Evolutionary conservation across 306 rosid genomes (phyloP), one percentile per base, ranked within the genome.

Genomic region (Sesbania bispinosa): DNA sequence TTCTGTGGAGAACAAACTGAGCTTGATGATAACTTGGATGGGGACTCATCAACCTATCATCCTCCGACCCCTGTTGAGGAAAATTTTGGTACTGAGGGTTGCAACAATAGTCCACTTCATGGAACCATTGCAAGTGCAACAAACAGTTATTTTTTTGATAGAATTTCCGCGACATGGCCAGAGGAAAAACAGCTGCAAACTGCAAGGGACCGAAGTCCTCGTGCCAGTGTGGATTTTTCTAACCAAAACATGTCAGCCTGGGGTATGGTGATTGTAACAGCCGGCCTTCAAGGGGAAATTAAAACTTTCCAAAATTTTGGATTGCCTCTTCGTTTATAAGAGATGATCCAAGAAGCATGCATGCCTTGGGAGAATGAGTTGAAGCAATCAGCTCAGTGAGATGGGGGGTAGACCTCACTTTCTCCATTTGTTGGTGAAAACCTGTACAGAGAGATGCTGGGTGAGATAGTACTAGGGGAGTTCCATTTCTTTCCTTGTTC

Each of bases 1-100:
- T 69, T 67, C 14, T 80, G 73, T 10, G 80, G 74, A 4, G 89
- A 80, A 41, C 88, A 87, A 74, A 75, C 80, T 6, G 89, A 75
- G 76, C 71, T 75, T 23, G 96, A 88, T 51, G 76, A 52, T 67
- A 81, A 77, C 54, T 77, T 47, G 0, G 95, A 91, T 4, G 93
- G 88, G 60, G 83, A 74, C 59, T 70, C 81, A 38, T 83, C 92
- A 0, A 93, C 81, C 74, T 88, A 91, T 81, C 96, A 91, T 77
- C 99, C 99, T 62, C 97, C 99, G 20, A 88, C 99, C n/a, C 97
- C 99, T 0, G 96, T 95, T 33, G 99, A 94, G 79, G 96, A 71
- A 61, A 81, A 68, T 48, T 69, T 83, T 1, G 87, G 80, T 5
- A 67, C 76, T 0, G 96, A 85, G 58, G 89, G 83, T 29, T 87